Base-by-base conservation (phyloP, 192 early-diverging fungal species). In the Obelidium mucronatum region DNA sequence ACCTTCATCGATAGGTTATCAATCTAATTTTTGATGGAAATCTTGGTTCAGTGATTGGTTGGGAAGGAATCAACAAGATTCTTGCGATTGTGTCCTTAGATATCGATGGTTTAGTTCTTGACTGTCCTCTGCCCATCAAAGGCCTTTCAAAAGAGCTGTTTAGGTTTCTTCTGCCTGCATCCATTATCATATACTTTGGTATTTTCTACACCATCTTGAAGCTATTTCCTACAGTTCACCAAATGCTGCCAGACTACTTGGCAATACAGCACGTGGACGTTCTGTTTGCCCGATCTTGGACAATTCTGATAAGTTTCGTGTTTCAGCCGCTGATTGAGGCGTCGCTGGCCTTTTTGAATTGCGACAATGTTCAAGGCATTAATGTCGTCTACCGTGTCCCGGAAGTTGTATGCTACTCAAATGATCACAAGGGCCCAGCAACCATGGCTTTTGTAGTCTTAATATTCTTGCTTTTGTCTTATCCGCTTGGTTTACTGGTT, bases 271-370 rank as follows among this genome's bases (percentile, higher is more conserved):
- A 51, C 35, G 30, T 68, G 1, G 65, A 67, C 2, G 65, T 56
- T 35, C 2, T 76, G 15, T 76, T 66, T 65, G 64, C 53, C 5
- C 37, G 44, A 2, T 40, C 64, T 13, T 53, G 67, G 2, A 59
- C 64, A 15, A 76, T 52, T 30, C 34, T 67, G 4, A 30, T 67
- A 8, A 68, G 42, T 22, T 76, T 76, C 33, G 54, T 58, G 4
- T 35, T 76, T 31, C 44, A 67, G 75, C 75, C 75, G 34, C 52
- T 76, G 34, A 24, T 76, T 26, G 75, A 76, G 39, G 65, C 75
- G 11, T n/a, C 30, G 1, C 11, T 76, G 42, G 40, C 34, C 19
- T 15, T 76, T 3, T 19, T 67, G 31, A 65, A 76, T 24, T 76
- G 75, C 37, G 63, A 65, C 37, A 39, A 4, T 2, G 61, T 75